phyloP scores from a whole-genome alignment of 768 basidiomycete genomes.

The Leccinum subgranulosum region DNA sequence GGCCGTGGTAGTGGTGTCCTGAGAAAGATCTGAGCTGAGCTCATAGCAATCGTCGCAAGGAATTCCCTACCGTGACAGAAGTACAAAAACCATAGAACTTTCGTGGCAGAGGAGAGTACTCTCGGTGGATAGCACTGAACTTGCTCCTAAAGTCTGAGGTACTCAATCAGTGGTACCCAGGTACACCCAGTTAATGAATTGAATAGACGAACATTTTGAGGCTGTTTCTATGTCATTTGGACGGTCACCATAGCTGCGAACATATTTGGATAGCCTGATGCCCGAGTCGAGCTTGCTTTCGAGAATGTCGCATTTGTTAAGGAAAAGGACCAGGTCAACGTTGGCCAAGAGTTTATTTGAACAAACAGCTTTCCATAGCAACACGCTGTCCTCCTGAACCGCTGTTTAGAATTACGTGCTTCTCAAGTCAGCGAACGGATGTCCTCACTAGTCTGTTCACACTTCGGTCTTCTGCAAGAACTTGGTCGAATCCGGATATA shows the following conservation, averaged over 20 bases:
- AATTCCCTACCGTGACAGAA: conserved; percentile 57
- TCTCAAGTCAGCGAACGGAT: not conserved
- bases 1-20: conserved; percentile 70
- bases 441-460: conserved; percentile 47
- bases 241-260: conserved; percentile 67
- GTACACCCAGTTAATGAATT: not conserved
- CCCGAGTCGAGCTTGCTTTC: conserved; percentile 63
- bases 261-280: conserved; percentile 61
- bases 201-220: conserved; percentile 52
- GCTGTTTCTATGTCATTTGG: conserved; percentile 68
- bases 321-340: conserved; percentile 74
- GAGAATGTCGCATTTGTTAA: conserved; percentile 81
- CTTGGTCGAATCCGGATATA: conserved; percentile 56
- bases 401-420: not conserved
- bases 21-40: conserved; percentile 2
- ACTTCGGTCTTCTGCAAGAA: conserved; percentile 47
- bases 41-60: not conserved
- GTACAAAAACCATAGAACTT: conserved; percentile 80
- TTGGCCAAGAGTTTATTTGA: conserved; percentile 66
- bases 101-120: conserved; percentile 68
- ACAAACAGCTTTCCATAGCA: conserved; percentile 72
- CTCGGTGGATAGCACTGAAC: conserved; percentile 73
- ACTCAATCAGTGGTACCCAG: not conserved
- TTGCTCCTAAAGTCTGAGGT: conserved; percentile 62
- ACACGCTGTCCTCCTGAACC: conserved; percentile 68